Evolutionary conservation across 2,329 filamentous ascomycete genomes (phyloP), one percentile per base, ranked within the genome.

Genomic region (Pseudogymnoascus sp.): DNA sequence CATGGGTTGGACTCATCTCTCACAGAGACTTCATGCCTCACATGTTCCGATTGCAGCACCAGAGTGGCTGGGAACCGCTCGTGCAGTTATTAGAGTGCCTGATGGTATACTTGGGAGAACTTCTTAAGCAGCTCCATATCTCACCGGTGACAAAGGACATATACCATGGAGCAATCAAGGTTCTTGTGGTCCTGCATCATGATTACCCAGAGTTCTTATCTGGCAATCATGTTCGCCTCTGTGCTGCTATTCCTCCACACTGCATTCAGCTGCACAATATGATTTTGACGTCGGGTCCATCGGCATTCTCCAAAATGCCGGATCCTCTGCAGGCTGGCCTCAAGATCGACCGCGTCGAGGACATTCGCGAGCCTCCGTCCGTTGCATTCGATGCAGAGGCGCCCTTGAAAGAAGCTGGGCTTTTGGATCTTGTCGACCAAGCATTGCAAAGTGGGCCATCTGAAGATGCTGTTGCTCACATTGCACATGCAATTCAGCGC

Each of bases 141-240:
- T 81, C 86, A 3, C 80, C 85, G 35, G 82, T 90, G 61, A 85
- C 87, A 35, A 93, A 91, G 73, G 90, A 93, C 62, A 85, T 96
- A 65, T 97, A 96, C 74, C 87, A 91, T 65, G 91, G 88, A 7
- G 85, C 90, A 1, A 79, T 96, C 59, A 92, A 96, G 72, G 84
- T 97, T 65, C 78, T 97, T 62, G 79, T 96, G 35, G 83, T 96
- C 61, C 79, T 99, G 62, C 90, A 96, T 69, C 95, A 97, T 72
- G 95, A 99, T 74, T 97, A 91, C 75, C 90, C 93, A 0, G 92
- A 97, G 63, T 99, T 96, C 75, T 78, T 99, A 44, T 89, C 90
- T 5, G 90, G 93, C 69, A 91, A 96, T 74, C 90, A 96, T 72
- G 86, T 90, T 68, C 85, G 86, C 68, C 84, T 99, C 61, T 92